Base-by-base conservation (phyloP, 2,329 filamentous ascomycete genomes). In the Stromatinia cepivora region DNA sequence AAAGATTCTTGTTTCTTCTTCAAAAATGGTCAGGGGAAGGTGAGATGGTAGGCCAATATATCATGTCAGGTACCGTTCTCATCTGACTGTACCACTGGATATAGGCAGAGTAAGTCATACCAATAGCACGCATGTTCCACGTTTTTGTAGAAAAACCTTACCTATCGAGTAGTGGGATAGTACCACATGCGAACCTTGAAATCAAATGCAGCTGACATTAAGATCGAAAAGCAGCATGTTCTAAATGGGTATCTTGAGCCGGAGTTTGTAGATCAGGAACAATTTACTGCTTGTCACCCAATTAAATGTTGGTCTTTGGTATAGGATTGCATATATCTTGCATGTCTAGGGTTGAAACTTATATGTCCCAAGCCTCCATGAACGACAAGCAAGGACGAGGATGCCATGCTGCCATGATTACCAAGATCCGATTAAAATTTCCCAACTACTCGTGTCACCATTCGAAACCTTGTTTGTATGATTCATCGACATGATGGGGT, bases 11-110 rank as follows among this genome's bases (percentile, higher is more conserved):
- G 65, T 31, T 22, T 36, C 10, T 22, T 36, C 10, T n/a, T 7
- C 11, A 31, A 42, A 28, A 34, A 52, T 39, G 59, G 13, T 17
- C 46, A 52, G 59, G 59, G 45, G 45, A 36, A 17, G 45, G 15
- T 36, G 25, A 45, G n/a, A 28, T 63, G n/a, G 45, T 31, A 42
- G 22, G 25, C 46, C 13, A 39, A 28, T 25, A 25, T 66, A 31
- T 31, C 46, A 61, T 67, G 66, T 45, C 66, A 67, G 66, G 54
- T 67, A 67, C 66, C 56, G 25, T 17, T 34, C 57, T 39, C 66
- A 67, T 61, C 66, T 62, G 66, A 62, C 56, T 34, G 66, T 34
- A 28, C 64, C 48, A 46, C 39, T 45, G 53, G 48, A 31, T 39
- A 22, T 48, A 57, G 50, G 52, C 50, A 45, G 25, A 54, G 34